Evolutionary conservation across 331 rosid species (phyloP).

Genomic region (Saraca asoca): DNA sequence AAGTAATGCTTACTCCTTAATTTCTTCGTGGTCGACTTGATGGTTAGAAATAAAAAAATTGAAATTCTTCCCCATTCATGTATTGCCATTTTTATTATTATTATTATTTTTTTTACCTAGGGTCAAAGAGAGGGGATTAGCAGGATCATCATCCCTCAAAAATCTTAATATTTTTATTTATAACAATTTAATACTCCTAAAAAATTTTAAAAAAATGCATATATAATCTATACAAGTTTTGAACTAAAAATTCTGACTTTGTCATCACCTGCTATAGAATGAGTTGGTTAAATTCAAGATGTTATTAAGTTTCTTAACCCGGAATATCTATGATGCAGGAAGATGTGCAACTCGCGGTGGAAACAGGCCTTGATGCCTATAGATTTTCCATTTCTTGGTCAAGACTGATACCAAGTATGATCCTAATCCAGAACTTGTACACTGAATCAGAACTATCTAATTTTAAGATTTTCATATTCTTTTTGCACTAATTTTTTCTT

Average conservation of each 20-base stretch:
- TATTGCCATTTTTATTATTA: too few species aligned
- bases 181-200: too few species aligned
- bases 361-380: slow-evolving; percentile 47
- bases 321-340: slow-evolving; percentile 39
- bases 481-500: background rate
- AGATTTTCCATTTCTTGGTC: slow-evolving; percentile 64
- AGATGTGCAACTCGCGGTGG: slow-evolving; percentile 53
- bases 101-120: too few species aligned
- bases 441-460: background rate
- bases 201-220: too few species aligned
- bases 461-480: background rate
- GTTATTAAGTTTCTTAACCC: background rate
- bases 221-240: too few species aligned
- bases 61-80: too few species aligned
- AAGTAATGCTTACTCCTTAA: background rate
- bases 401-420: slow-evolving; percentile 50
- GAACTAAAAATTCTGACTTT: too few species aligned
- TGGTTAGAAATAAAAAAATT: background rate
- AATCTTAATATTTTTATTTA: too few species aligned
- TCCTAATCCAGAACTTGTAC: background rate
- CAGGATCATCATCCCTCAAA: too few species aligned
- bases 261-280: too few species aligned
- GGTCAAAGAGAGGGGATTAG: too few species aligned
- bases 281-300: too few species aligned
- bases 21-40: background rate